Evolutionary conservation across 495 filamentous ascomycete species (phyloP).

Genomic region (Penicillium paxilli): DNA sequence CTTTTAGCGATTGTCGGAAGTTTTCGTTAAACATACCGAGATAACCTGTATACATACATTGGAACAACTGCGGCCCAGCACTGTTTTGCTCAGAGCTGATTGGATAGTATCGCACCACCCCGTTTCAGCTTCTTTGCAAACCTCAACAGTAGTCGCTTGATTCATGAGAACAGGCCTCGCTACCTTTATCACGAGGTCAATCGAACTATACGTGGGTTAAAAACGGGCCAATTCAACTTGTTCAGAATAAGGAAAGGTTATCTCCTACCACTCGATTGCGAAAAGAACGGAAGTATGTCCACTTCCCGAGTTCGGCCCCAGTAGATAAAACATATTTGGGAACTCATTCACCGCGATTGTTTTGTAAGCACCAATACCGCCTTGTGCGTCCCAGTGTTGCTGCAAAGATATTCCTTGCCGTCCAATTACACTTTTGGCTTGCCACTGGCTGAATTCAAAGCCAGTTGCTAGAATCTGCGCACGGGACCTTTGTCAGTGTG

Average conservation of each 20-base stretch:
- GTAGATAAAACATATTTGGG: constrained; percentile 9
- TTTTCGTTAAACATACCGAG: too few species aligned
- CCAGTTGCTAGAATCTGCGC: constrained; percentile 6
- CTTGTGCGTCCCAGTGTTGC: constrained; percentile 3
- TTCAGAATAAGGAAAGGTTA: not conserved
- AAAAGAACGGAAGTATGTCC: constrained; percentile 11
- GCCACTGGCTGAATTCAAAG: constrained; percentile 8
- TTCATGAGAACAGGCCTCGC: not conserved
- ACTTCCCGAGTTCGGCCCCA: constrained; percentile 8
- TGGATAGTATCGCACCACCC: constrained; percentile 6
- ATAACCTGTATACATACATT: constrained; percentile 1
- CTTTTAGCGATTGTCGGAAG: not conserved
- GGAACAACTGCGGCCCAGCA: constrained; percentile 1
- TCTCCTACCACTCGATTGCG: constrained; percentile 4
- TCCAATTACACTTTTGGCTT: constrained; percentile 5
- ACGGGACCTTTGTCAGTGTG: not conserved
- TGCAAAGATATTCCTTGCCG: not conserved
- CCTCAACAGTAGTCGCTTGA: not conserved
- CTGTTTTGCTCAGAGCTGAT: constrained; percentile 5
- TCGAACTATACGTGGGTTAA: not conserved
- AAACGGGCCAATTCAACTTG: not conserved
- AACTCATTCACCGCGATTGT: constrained; percentile 3
- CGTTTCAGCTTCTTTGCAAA: constrained; percentile 1
- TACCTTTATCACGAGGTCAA: constrained; percentile 1
- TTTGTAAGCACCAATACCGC: constrained; percentile 5